Evolutionary conservation across 345 rosid species (phyloP).

Genomic region (Rhizophora mangle): DNA sequence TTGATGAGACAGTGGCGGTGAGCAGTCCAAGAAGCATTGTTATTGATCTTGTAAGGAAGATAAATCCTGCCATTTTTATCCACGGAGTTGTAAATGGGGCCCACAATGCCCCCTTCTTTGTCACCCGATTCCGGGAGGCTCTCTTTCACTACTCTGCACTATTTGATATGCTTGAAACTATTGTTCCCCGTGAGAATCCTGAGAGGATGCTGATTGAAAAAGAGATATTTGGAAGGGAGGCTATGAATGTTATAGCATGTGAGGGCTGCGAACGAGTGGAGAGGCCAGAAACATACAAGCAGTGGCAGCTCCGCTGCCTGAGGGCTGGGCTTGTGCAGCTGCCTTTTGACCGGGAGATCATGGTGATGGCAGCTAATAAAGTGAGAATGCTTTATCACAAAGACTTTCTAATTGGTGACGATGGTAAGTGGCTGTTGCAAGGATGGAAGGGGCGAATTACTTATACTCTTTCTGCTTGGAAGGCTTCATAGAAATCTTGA

Average conservation of each 20-base stretch:
- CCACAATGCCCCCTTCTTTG: conserved; percentile 24
- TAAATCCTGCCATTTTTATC: conserved; percentile 20
- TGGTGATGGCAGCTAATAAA: background rate
- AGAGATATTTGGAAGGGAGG: conserved; percentile 23
- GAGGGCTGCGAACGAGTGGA: conserved; percentile 24
- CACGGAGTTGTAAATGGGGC: conserved; percentile 26
- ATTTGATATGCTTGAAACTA: conserved; percentile 19
- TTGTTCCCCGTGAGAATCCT: conserved; percentile 10
- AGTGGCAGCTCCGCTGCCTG: conserved; percentile 21
- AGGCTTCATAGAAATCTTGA: conserved; percentile 3
- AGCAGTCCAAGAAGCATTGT: conserved; percentile 17
- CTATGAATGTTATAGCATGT: conserved; percentile 24
- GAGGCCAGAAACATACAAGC: conserved; percentile 28
- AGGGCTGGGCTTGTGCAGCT: conserved; percentile 22
- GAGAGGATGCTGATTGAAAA: conserved; percentile 16
- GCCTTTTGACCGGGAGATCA: conserved; percentile 13
- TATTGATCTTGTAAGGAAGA: conserved; percentile 14
- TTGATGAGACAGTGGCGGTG: conserved; percentile 23
- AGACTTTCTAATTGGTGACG: conserved; percentile 22
- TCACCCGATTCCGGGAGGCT: conserved; percentile 23
- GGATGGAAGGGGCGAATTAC: conserved; percentile 29
- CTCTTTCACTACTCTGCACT: conserved; percentile 24
- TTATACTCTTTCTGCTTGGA: conserved; percentile 14
- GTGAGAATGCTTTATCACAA: conserved; percentile 8
- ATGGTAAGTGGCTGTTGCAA: conserved; percentile 26